Evolutionary conservation across 108 stramenopile species (phyloP).

Genomic region (Pseudonitzschia delicatissima): DNA sequence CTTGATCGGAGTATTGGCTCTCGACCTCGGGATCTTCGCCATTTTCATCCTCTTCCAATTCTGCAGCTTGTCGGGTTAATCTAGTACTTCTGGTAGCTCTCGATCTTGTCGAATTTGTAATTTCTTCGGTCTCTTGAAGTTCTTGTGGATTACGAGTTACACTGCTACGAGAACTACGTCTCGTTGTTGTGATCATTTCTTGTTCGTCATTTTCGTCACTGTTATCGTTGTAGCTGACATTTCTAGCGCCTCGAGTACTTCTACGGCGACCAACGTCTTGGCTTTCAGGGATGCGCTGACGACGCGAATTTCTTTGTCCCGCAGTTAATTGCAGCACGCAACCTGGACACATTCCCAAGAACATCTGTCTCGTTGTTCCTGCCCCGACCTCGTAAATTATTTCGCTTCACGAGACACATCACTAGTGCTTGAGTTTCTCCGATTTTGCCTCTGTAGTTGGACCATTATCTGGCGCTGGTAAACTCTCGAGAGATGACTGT

Average conservation of each 20-base stretch:
- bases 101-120: not conserved
- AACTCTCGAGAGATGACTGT: constrained; percentile 32
- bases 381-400: not conserved
- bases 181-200: not conserved
- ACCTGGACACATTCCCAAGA: constrained; percentile 8
- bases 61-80: constrained; percentile 3
- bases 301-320: constrained; percentile 4
- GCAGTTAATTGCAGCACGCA: not conserved
- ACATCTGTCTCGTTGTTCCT: constrained; percentile 4
- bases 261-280: not conserved
- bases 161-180: constrained; percentile 5
- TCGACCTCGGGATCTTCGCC: constrained; percentile 1
- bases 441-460: constrained; percentile 16
- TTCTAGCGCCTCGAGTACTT: not conserved
- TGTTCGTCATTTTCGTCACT: constrained; percentile 12
- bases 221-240: constrained; percentile 12
- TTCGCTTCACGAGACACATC: not conserved
- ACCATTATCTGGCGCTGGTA: constrained; percentile 20
- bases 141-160: not conserved
- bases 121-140: not conserved
- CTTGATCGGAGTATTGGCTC: constrained; percentile 4
- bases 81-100: not conserved
- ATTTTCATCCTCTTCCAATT: not conserved
- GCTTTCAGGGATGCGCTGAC: not conserved
- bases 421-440: not conserved